Evolutionary conservation across 2,329 filamentous ascomycete genomes (phyloP).

Genomic region (Colletotrichum sp.): DNA sequence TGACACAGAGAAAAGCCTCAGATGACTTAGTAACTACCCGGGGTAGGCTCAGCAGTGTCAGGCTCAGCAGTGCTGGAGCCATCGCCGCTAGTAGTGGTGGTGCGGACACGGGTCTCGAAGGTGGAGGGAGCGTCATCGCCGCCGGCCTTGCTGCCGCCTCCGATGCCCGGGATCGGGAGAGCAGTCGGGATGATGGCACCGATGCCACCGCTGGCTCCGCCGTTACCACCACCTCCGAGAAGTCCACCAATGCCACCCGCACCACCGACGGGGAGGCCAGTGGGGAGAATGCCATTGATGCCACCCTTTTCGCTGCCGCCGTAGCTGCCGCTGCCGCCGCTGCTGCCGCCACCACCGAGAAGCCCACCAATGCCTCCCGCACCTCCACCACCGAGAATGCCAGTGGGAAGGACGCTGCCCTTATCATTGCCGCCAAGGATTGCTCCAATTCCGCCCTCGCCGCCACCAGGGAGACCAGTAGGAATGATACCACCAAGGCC

Average conservation of each 20-base stretch:
- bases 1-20: background rate
- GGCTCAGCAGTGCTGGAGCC: background rate
- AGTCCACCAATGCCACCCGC: background rate
- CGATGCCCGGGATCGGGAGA: background rate
- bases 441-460: background rate
- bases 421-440: background rate
- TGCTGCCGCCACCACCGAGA: background rate
- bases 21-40: fast-evolving
- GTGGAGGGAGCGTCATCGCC: background rate
- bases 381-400: background rate
- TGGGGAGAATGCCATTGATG: background rate
- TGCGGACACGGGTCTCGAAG: background rate
- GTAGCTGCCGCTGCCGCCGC: background rate
- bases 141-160: background rate
- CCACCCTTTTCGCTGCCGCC: background rate
- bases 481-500: background rate
- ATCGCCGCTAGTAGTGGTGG: background rate
- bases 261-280: background rate
- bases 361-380: background rate
- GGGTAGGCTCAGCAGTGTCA: background rate
- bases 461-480: background rate
- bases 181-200: background rate
- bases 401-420: background rate
- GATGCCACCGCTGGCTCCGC: background rate
- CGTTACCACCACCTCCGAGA: background rate